phyloP scores from a whole-genome alignment of 2,329 filamentous ascomycete species.

The Epichloe amarillans region DNA sequence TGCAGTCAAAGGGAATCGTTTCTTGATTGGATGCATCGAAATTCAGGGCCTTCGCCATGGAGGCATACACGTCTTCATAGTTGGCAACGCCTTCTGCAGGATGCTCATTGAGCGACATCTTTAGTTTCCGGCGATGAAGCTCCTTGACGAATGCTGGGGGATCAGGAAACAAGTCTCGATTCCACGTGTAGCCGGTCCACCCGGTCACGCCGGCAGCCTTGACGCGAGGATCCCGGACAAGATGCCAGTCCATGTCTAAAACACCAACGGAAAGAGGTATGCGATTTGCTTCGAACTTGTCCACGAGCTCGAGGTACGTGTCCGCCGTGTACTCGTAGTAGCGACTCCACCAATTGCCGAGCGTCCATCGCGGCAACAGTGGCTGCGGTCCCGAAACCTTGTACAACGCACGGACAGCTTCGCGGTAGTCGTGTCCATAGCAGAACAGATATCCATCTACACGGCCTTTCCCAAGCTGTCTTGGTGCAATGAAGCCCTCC shows the following conservation, averaged over 20 bases:
- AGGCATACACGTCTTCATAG: slow-evolving; percentile 42
- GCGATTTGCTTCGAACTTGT: slow-evolving; percentile 34
- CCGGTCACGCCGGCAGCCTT: slow-evolving; percentile 38
- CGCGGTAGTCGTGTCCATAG: slow-evolving; percentile 43
- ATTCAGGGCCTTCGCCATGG: slow-evolving; percentile 37
- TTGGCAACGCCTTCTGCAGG: slow-evolving; percentile 44
- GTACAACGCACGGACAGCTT: slow-evolving; percentile 40
- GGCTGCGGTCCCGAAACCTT: slow-evolving; percentile 42
- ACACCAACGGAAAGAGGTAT: slow-evolving; percentile 47
- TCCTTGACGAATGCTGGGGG: slow-evolving; percentile 37
- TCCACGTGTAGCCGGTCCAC: slow-evolving; percentile 11
- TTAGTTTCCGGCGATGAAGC: slow-evolving; percentile 38
- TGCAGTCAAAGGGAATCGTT: slow-evolving; percentile 43
- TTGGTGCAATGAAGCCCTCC: slow-evolving; percentile 36
- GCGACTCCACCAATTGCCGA: slow-evolving; percentile 55
- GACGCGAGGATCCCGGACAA: slow-evolving; percentile 33
- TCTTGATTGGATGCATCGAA: slow-evolving; percentile 35
- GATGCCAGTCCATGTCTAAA: slow-evolving; percentile 56
- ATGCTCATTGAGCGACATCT: slow-evolving; percentile 47
- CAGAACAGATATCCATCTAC: slow-evolving; percentile 47
- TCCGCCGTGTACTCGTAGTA: slow-evolving; percentile 44
- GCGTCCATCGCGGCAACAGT: slow-evolving; percentile 39
- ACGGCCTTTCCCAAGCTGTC: slow-evolving; percentile 25
- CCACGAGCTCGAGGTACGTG: slow-evolving; percentile 44
- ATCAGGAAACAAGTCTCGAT: slow-evolving; percentile 34